A percentile compares a stretch with the other conserved stretches of the same genome.
These are phyloP conservation scores for Coleophoma eucalyptorum DNA, from an alignment of 2,329 filamentous ascomycete species.

Conservation along the genomic window DNA sequence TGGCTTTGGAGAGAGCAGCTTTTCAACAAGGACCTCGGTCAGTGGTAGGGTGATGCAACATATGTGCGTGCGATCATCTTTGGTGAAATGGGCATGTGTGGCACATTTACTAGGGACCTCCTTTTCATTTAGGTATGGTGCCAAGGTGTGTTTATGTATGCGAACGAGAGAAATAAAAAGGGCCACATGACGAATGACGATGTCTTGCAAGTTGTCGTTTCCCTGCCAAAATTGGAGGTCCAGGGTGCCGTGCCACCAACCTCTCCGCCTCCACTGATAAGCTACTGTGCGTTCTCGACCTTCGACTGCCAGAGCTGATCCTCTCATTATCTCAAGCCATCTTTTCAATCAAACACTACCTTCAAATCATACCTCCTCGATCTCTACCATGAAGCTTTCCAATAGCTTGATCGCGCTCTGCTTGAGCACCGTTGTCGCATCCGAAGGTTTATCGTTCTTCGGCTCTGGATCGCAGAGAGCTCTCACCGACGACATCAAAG, in stretches of 20 bases:
- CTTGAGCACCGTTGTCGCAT: slow-evolving; percentile 28
- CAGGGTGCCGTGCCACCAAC: background rate
- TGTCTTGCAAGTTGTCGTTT: background rate
- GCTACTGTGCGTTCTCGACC: background rate
- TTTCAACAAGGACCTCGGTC: too few species aligned
- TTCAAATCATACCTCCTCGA: background rate
- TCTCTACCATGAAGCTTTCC: slow-evolving; percentile 25
- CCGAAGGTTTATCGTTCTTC: slow-evolving; percentile 40
- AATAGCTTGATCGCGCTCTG: slow-evolving; percentile 19
- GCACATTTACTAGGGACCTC: too few species aligned
- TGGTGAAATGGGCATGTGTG: too few species aligned
- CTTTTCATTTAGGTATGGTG: too few species aligned
- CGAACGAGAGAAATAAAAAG: background rate
- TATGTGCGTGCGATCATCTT: too few species aligned
- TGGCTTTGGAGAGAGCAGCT: too few species aligned
- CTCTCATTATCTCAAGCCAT: too few species aligned
- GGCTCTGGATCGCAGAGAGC: slow-evolving; percentile 44
- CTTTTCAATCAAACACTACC: background rate
- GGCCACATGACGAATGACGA: background rate
- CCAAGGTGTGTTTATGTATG: too few species aligned
- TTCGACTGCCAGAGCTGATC: too few species aligned
- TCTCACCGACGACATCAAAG: slow-evolving; percentile 42
- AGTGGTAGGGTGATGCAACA: too few species aligned
- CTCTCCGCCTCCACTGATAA: background rate
- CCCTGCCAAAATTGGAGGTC: slow-evolving; percentile 40